Conservation (phyloP, 768 basidiomycete species). For the Lactarius sanguifluus region DNA sequence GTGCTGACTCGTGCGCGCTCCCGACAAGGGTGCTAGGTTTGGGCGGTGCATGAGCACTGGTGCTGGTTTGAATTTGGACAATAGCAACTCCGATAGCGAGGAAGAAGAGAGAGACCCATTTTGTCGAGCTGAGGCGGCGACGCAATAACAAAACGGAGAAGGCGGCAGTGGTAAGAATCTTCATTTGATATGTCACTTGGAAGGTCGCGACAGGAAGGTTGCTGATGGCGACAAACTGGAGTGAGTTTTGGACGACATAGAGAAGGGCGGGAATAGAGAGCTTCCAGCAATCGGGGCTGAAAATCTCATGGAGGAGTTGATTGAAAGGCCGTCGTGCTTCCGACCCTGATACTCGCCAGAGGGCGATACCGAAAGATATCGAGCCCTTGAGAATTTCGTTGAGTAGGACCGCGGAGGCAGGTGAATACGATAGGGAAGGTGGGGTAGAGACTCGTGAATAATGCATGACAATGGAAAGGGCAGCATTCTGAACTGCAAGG, state of each 20-base stretch:
- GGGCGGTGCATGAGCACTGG: conserved; percentile 35
- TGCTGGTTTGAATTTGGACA: conserved; percentile 84
- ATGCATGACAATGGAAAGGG: conserved; percentile 97
- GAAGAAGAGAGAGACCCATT: conserved; percentile 88
- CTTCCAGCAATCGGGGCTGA: conserved; percentile 95
- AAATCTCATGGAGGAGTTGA: conserved; percentile 68
- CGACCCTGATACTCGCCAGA: conserved; percentile 41
- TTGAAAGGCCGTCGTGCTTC: conserved; percentile 42
- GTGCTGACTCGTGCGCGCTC: conserved; percentile 65
- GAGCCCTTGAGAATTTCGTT: conserved; percentile 93
- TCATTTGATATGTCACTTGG: conserved; percentile 98
- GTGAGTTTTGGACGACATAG: conserved; percentile 93
- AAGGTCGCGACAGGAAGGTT: conserved; percentile 97
- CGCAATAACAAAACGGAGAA: conserved; percentile 86
- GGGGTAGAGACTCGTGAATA: conserved; percentile 92
- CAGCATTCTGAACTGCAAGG: conserved; percentile 92
- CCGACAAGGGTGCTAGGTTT: conserved; percentile 49
- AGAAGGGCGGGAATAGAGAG: conserved; percentile 94
- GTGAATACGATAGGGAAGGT: conserved; percentile 79
- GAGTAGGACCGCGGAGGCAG: conserved; percentile 89
- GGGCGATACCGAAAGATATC: conserved; percentile 87
- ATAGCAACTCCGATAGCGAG: conserved; percentile 91
- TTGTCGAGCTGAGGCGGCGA: conserved; percentile 63
- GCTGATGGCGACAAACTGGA: conserved; percentile 94
- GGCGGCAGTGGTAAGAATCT: conserved; percentile 94